Conservation (phyloP, 768 basidiomycete species). For the Amyloporia xantha region DNA sequence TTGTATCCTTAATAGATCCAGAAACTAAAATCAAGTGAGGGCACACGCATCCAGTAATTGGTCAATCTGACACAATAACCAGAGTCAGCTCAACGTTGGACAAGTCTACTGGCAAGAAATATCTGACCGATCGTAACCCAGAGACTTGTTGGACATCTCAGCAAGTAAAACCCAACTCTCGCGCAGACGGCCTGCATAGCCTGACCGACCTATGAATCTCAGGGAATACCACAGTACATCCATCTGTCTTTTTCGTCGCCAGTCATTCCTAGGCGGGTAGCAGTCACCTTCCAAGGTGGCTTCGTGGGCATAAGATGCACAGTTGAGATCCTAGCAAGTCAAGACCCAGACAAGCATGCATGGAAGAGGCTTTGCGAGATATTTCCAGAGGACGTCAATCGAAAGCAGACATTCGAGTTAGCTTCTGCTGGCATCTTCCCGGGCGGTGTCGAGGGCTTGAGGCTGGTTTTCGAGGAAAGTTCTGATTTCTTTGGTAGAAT, state of each 20-base stretch:
- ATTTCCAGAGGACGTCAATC: constrained; percentile 78
- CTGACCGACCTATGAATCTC: background rate
- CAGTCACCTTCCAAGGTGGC: constrained; percentile 78
- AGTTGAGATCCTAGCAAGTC: constrained; percentile 32
- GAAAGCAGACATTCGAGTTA: constrained; percentile 52
- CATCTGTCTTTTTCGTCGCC: constrained; percentile 51
- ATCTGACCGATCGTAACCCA: constrained; percentile 60
- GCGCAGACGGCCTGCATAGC: constrained; percentile 5
- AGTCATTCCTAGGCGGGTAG: constrained; percentile 50
- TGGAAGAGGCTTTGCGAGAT: constrained; percentile 51
- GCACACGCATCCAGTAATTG: background rate
- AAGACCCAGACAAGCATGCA: constrained; percentile 19
- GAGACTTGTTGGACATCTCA: constrained; percentile 86
- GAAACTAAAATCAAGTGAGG: constrained; percentile 48
- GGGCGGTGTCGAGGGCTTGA: constrained; percentile 41
- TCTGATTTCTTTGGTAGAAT: constrained; percentile 84
- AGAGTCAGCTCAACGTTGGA: constrained; percentile 81
- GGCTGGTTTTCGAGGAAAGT: constrained; percentile 70
- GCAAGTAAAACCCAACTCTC: constrained; percentile 38
- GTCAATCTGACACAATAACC: constrained; percentile 5
- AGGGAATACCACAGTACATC: constrained; percentile 77
- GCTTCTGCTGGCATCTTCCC: constrained; percentile 6
- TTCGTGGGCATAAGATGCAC: constrained; percentile 70
- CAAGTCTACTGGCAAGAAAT: constrained; percentile 64
- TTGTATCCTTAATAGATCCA: constrained; percentile 32